Evolutionary conservation across 2,329 filamentous ascomycete species (phyloP), one percentile per base, ranked within the genome.

Genomic region (Paecilomyces sp.): DNA sequence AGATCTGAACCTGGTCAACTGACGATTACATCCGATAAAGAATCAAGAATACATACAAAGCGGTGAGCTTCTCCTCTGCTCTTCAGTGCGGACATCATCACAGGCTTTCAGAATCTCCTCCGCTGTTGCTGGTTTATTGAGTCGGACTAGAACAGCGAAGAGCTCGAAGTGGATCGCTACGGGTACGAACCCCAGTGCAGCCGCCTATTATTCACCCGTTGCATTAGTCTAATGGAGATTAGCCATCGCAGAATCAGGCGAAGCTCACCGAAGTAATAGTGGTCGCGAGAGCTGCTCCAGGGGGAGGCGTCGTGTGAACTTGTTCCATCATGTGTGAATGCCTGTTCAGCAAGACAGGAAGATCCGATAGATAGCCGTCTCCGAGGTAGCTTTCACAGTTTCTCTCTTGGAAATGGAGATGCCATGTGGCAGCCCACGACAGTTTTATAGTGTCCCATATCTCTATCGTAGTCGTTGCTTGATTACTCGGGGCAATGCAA

Each of bases 151-250:
- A 24, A 65, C 63, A 18, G 63, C 59, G 55, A 76, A 75, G 11
- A 76, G 62, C 52, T 70, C 59, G 59, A 76, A 75, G 34, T 73
- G 68, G 13, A 73, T 63, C 0, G 74, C 74, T 22, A 76, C 71
- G 1, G 74, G 73, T 2, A 76, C 65, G 36, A 76, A 76, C 1
- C 72, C 74, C n/a, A 76, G 57, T 0, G 72, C 69, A 12, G 73
- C 71, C 1, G 69, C 61, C 73, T 76, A 52, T 4, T 24, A 22
- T 11, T 11, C 30, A n/a, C 2, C 30, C 30, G 12, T 24, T 7
- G 12, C 12, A 34, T 18, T 12, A 13, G 13, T 33, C 34, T 33
- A 5, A 25, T 54, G n/a, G 28, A 30, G n/a, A 25, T 22, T 33
- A 28, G 24, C 24, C 15, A 25, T 7, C 7, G 15, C 7, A 25